Evolutionary conservation across 768 basidiomycete species (phyloP).

Genomic region (Termitomyces sp.): DNA sequence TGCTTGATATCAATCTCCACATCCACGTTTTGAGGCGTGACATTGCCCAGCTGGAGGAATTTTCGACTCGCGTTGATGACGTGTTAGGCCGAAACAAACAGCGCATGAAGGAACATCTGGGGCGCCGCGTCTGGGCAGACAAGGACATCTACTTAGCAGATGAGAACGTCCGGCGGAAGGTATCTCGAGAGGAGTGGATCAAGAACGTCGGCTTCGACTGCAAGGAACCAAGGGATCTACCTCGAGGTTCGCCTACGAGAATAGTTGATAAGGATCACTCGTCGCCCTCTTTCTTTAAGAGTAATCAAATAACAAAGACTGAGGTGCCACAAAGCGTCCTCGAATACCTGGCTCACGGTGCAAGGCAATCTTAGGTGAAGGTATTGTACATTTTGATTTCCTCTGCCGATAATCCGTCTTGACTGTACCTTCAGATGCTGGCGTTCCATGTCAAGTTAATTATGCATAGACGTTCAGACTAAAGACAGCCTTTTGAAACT

Average conservation of each 20-base stretch:
- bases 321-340: background rate
- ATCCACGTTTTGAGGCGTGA: conserved; percentile 51
- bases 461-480: too few species aligned
- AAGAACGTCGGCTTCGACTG: conserved; percentile 43
- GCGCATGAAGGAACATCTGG: conserved; percentile 70
- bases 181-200: conserved; percentile 44
- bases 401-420: background rate
- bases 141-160: conserved; percentile 49
- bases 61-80: conserved; percentile 35
- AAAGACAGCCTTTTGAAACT: background rate
- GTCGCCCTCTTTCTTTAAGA: conserved; percentile 8
- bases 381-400: background rate
- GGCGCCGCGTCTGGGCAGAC: conserved; percentile 65
- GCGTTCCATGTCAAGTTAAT: background rate
- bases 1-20: conserved; percentile 51
- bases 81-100: conserved; percentile 46
- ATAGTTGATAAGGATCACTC: background rate
- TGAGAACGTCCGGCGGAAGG: conserved; percentile 18
- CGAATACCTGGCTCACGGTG: background rate
- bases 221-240: conserved; percentile 7
- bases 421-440: background rate
- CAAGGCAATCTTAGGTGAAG: background rate
- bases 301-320: background rate
- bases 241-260: background rate
- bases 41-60: conserved; percentile 38